A percentile compares a stretch with the other conserved stretches of the same genome.
Evolutionary conservation across 129 eudicot species (phyloP).

Genomic region (carrot (Daucus carota)): DNA sequence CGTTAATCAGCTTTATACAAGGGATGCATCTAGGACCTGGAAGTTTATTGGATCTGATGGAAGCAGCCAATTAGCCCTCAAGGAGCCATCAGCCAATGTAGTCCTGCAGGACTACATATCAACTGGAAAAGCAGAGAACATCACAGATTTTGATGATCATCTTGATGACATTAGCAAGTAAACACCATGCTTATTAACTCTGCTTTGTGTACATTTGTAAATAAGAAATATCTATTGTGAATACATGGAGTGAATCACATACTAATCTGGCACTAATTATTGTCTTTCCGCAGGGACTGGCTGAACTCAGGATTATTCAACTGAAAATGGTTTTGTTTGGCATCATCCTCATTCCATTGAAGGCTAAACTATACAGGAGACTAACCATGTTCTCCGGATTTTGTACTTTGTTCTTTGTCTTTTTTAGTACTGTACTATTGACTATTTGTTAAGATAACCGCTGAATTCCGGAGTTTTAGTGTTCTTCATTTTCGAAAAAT

Average conservation of each 20-base stretch:
- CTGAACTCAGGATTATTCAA: constrained; percentile 67
- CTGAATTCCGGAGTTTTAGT: not conserved
- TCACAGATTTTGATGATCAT: constrained; percentile 89
- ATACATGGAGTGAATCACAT: not conserved
- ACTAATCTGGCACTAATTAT: not conserved
- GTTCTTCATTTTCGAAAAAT: not conserved
- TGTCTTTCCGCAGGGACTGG: constrained; percentile 60
- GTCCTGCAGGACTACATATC: constrained; percentile 66
- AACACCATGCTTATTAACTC: constrained; percentile 6
- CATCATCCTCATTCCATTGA: not conserved
- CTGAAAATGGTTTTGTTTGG: constrained; percentile 21
- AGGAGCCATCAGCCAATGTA: constrained; percentile 81
- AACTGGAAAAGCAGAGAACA: constrained; percentile 60
- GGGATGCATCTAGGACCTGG: constrained; percentile 73
- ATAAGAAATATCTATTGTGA: not conserved
- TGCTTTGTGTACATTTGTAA: not conserved
- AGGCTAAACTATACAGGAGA: not conserved
- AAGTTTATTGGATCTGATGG: constrained; percentile 59
- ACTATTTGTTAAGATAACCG: constrained; percentile 3
- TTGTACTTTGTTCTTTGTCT: not conserved
- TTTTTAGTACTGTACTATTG: not conserved
- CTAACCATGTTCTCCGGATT: constrained; percentile 7
- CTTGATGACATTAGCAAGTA: constrained; percentile 95
- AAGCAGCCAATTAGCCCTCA: constrained; percentile 40
- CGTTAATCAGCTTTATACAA: constrained; percentile 54